Evolutionary conservation across 306 rosid species (phyloP).

Genomic region (Castanospermum australe): DNA sequence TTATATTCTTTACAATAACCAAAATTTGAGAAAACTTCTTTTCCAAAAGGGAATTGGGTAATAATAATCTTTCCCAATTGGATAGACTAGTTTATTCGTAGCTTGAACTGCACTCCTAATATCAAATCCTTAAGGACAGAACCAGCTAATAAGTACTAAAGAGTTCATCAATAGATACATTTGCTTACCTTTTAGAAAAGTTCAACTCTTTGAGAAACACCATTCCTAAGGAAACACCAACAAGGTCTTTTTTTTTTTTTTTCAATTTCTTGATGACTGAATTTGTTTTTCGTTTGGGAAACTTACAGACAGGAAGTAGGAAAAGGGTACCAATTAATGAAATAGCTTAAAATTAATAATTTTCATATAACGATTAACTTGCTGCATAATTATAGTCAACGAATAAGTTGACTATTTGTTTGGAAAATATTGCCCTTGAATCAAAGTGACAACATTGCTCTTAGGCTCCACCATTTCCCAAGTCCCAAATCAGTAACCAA

Average conservation of each 20-base stretch:
- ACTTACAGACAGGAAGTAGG: neutral
- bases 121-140: neutral
- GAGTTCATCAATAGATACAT: neutral
- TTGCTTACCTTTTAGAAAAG: neutral
- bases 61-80: neutral
- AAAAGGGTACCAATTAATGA: too few species aligned
- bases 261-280: neutral
- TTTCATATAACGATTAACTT: neutral
- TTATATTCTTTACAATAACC: neutral
- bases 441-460: too few species aligned
- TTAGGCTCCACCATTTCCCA: too few species aligned
- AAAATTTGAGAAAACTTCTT: neutral
- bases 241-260: neutral
- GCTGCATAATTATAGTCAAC: neutral
- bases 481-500: too few species aligned
- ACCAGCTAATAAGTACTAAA: neutral
- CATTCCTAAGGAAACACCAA: neutral
- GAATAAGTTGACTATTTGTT: too few species aligned
- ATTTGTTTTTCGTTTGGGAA: neutral
- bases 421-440: too few species aligned
- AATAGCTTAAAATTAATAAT: neutral
- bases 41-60: neutral
- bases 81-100: neutral
- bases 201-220: neutral
- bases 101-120: slow-evolving; percentile 15